phyloP scores from a whole-genome alignment of 1,284 basidiomycete genomes.

The Trametes pubescens region DNA sequence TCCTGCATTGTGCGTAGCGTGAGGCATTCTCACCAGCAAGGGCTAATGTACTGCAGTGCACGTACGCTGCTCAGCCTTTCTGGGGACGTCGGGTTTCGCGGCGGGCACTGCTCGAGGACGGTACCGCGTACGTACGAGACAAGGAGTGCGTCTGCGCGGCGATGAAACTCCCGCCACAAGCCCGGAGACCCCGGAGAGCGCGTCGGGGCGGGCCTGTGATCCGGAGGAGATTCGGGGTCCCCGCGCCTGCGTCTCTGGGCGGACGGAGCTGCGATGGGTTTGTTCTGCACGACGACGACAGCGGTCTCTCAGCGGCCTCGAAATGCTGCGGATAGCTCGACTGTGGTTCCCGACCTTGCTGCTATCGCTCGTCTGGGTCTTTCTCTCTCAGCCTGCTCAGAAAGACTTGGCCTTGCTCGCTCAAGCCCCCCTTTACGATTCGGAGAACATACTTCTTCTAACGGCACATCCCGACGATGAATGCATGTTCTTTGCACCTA shows the following conservation, averaged over 20 bases:
- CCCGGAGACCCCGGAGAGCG: not conserved
- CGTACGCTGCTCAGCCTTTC: not conserved
- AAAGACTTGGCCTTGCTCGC: conserved; percentile 17
- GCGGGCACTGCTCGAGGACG: too few species aligned
- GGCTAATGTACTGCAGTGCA: too few species aligned
- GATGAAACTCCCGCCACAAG: not conserved
- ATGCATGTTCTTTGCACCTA: conserved; percentile 91
- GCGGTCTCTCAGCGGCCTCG: not conserved
- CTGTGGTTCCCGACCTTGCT: conserved; percentile 24
- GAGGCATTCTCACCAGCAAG: too few species aligned
- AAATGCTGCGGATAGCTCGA: conserved; percentile 3
- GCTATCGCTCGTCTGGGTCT: conserved; percentile 23
- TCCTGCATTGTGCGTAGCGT: too few species aligned
- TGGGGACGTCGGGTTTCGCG: conserved; percentile 5
- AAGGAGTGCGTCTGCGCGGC: not conserved
- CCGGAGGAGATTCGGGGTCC: not conserved
- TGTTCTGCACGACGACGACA: not conserved
- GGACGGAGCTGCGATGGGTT: not conserved
- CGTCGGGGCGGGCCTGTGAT: not conserved
- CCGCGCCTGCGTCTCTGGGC: not conserved
- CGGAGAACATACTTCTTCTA: conserved; percentile 63
- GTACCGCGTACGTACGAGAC: too few species aligned
- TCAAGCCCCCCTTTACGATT: not conserved
- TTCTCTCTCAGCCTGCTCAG: conserved; percentile 20
- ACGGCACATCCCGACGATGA: conserved; percentile 95